phyloP scores from a whole-genome alignment of 495 filamentous ascomycete species.

The Talaromyces borbonicus region DNA sequence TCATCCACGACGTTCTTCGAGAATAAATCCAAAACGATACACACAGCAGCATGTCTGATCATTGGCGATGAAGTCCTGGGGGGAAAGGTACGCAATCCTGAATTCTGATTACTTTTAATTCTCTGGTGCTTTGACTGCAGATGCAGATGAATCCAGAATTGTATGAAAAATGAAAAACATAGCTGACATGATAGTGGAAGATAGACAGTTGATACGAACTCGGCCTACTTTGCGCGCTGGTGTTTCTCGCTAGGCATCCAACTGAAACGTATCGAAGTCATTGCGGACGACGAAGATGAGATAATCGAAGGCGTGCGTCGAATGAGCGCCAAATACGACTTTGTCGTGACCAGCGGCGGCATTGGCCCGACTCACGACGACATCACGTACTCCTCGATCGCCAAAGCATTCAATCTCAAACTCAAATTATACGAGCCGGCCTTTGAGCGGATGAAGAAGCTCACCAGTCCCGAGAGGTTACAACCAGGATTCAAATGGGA shows the following conservation, averaged over 20 bases:
- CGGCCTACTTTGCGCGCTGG: conserved; percentile 80
- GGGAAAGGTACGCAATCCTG: conserved; percentile 61
- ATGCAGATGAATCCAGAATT: too few species aligned
- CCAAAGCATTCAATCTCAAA: conserved; percentile 71
- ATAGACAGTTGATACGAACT: conserved; percentile 85
- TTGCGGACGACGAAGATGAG: conserved; percentile 80
- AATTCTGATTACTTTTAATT: neutral
- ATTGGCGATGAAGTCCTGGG: conserved; percentile 95
- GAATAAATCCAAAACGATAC: conserved; percentile 53
- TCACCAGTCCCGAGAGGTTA: conserved; percentile 60
- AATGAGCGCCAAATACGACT: conserved; percentile 83
- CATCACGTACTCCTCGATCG: conserved; percentile 92
- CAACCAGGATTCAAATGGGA: conserved; percentile 81
- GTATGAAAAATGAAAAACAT: neutral
- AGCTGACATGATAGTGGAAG: neutral
- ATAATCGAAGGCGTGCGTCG: conserved; percentile 79
- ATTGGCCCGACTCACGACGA: conserved; percentile 98
- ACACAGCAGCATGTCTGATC: conserved; percentile 87
- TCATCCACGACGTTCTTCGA: conserved; percentile 40
- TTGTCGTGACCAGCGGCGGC: conserved; percentile 89
- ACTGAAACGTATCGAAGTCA: conserved; percentile 82
- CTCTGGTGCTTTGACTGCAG: neutral
- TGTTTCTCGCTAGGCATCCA: conserved; percentile 88
- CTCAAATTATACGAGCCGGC: conserved; percentile 67
- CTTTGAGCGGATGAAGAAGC: conserved; percentile 68